A percentile compares a stretch with the other conserved stretches of the same genome.
Conservation (phyloP, 176 grass and related monocot genomes). For the Carex parvula region DNA sequence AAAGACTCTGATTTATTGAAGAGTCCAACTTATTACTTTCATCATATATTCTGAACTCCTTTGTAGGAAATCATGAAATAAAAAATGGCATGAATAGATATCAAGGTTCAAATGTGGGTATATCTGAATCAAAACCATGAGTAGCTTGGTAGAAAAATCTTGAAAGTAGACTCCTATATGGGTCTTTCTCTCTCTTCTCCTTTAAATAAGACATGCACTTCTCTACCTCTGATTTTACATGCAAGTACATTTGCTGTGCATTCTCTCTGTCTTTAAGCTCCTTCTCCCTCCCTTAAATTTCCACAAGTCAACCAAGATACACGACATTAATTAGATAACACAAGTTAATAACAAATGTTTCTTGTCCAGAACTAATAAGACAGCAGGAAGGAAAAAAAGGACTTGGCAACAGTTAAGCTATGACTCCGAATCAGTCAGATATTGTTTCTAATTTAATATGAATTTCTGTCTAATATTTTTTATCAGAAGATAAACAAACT, state of each 20-base stretch:
- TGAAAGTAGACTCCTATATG: slow-evolving; percentile 69
- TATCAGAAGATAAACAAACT: not conserved
- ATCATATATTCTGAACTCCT: not conserved
- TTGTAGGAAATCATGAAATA: not conserved
- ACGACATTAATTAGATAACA: not conserved
- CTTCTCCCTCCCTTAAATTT: slow-evolving; percentile 54
- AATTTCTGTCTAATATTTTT: not conserved
- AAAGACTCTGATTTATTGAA: not conserved
- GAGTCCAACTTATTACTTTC: not conserved
- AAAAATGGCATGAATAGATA: not conserved
- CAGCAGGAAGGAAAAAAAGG: no score
- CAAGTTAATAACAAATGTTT: slow-evolving; percentile 15
- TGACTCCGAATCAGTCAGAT: not conserved
- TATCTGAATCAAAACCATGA: slow-evolving; percentile 49
- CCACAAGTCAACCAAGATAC: not conserved
- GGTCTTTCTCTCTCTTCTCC: slow-evolving; percentile 76
- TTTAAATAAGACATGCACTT: slow-evolving; percentile 60
- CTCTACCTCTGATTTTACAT: slow-evolving; percentile 79
- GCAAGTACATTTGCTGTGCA: slow-evolving; percentile 65
- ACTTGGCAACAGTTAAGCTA: not conserved
- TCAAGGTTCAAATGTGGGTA: slow-evolving; percentile 86
- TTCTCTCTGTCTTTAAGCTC: slow-evolving; percentile 53
- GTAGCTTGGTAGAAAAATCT: slow-evolving; percentile 66
- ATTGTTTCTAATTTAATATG: not conserved
- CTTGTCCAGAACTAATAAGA: not conserved